Conservation (phyloP, 805 yeast genomes). For the Wickerhamiella azyma region DNA sequence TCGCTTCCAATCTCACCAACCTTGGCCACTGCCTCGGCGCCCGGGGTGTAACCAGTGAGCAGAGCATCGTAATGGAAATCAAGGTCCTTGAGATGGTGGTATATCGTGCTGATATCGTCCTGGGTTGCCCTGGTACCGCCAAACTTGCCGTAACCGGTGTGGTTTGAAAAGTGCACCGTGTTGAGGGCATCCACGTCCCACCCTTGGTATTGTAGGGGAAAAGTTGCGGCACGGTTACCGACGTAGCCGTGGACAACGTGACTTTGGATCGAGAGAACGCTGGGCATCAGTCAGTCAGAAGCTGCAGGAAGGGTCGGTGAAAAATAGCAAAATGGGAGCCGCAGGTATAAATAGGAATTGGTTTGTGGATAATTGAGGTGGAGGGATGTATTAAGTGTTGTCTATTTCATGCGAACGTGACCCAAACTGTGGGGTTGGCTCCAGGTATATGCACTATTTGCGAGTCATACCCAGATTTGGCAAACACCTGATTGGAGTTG, state of each 20-base stretch:
- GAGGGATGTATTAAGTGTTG: no score
- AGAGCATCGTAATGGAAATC: slow-evolving; percentile 47
- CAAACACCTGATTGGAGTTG: no score
- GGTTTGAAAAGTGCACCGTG: slow-evolving; percentile 81
- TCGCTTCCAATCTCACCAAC: slow-evolving; percentile 33
- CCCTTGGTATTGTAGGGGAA: slow-evolving; percentile 72
- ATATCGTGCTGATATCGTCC: slow-evolving; percentile 35
- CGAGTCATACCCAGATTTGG: no score
- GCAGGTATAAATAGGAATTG: no score
- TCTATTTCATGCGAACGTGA: no score
- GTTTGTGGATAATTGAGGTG: no score
- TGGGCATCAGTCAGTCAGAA: slow-evolving; percentile 1
- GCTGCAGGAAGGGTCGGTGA: no score
- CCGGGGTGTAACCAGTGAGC: slow-evolving; percentile 70
- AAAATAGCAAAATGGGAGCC: no score
- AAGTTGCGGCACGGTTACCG: slow-evolving; percentile 81
- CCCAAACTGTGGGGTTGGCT: no score
- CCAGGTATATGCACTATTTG: no score
- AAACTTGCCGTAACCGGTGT: slow-evolving; percentile 72
- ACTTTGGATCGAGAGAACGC: slow-evolving; percentile 53
- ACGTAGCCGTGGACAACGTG: slow-evolving; percentile 95
- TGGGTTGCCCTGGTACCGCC: slow-evolving; percentile 42
- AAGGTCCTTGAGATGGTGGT: slow-evolving; percentile 41
- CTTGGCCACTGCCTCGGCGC: slow-evolving; percentile 38
- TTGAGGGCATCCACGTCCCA: slow-evolving; percentile 91